phyloP scores from a whole-genome alignment of 2,329 filamentous ascomycete species.

The Apiospora hydei region DNA sequence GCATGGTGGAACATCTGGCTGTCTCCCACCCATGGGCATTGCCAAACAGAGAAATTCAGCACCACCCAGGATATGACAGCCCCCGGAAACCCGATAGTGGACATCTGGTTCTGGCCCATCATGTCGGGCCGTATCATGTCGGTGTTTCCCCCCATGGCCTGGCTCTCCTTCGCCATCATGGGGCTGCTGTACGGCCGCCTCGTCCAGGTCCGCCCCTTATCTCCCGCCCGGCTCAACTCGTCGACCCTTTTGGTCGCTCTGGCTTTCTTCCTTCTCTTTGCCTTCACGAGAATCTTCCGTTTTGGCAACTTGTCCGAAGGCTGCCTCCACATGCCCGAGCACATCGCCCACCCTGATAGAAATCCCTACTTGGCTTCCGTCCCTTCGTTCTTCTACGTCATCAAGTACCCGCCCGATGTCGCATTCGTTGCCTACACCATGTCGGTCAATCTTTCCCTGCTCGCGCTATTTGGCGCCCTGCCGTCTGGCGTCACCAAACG shows the following conservation, averaged over 20 bases:
- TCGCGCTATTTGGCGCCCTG: slow-evolving; percentile 46
- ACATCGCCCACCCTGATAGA: slow-evolving; percentile 37
- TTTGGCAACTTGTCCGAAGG: slow-evolving; percentile 54
- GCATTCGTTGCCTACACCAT: slow-evolving; percentile 53
- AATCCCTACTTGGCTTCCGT: slow-evolving; percentile 53
- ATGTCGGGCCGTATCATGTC: slow-evolving; percentile 43
- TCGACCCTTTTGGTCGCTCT: slow-evolving; percentile 42
- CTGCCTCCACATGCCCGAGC: slow-evolving; percentile 50
- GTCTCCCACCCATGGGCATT: slow-evolving; percentile 49
- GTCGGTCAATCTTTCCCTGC: slow-evolving; percentile 47
- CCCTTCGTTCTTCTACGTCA: slow-evolving; percentile 53
- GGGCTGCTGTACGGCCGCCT: slow-evolving; percentile 53
- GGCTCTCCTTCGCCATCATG: slow-evolving; percentile 54
- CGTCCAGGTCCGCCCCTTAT: slow-evolving; percentile 36
- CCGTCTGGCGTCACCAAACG: slow-evolving; percentile 40
- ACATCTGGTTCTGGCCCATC: slow-evolving; percentile 52
- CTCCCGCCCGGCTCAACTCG: slow-evolving; percentile 32
- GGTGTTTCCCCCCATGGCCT: slow-evolving; percentile 54
- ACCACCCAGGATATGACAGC: neutral
- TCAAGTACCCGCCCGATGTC: slow-evolving; percentile 56
- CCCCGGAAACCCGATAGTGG: slow-evolving; percentile 34
- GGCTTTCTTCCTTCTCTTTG: slow-evolving; percentile 47
- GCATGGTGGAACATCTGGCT: slow-evolving; percentile 58
- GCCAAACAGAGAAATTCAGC: slow-evolving; percentile 31
- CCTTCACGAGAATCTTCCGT: slow-evolving; percentile 49